These are phyloP conservation scores for Auricularia sp. DNA, from an alignment of 768 basidiomycete genomes.

Conservation along the genomic window DNA sequence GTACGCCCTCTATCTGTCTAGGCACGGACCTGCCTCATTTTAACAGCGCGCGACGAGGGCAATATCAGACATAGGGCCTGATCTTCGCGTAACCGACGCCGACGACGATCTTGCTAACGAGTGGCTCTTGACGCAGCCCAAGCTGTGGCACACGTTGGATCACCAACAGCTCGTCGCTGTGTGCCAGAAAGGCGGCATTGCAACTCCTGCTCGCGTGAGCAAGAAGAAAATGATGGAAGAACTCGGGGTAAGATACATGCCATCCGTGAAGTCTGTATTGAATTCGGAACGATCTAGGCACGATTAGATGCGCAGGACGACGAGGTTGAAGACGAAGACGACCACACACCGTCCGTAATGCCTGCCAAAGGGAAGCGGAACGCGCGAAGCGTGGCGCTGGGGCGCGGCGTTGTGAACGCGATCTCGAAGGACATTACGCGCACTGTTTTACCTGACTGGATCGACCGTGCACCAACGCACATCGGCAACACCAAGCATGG, in stretches of 20 bases:
- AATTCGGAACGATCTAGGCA: too few relatives aligned
- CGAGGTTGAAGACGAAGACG: background rate
- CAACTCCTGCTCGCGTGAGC: background rate
- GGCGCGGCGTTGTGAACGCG: background rate
- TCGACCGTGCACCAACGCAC: conserved; percentile 20
- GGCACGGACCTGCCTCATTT: too few relatives aligned
- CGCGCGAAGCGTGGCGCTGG: background rate
- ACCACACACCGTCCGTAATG: background rate
- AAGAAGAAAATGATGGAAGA: background rate
- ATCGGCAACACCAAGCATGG: conserved; percentile 23
- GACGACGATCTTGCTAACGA: too few relatives aligned
- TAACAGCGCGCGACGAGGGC: too few relatives aligned
- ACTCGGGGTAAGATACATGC: background rate
- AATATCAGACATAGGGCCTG: too few relatives aligned
- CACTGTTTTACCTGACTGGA: conserved; percentile 23
- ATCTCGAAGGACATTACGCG: conserved; percentile 12
- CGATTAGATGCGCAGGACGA: background rate
- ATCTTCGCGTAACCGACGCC: too few relatives aligned
- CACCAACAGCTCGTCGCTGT: background rate
- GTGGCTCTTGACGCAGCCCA: too few relatives aligned
- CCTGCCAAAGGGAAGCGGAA: background rate
- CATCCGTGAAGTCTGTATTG: too few relatives aligned
- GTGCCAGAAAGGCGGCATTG: background rate
- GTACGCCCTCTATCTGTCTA: too few relatives aligned
- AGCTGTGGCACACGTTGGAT: background rate